phyloP scores from a whole-genome alignment of 2,329 filamentous ascomycete species.

The Aspergillus sp. region DNA sequence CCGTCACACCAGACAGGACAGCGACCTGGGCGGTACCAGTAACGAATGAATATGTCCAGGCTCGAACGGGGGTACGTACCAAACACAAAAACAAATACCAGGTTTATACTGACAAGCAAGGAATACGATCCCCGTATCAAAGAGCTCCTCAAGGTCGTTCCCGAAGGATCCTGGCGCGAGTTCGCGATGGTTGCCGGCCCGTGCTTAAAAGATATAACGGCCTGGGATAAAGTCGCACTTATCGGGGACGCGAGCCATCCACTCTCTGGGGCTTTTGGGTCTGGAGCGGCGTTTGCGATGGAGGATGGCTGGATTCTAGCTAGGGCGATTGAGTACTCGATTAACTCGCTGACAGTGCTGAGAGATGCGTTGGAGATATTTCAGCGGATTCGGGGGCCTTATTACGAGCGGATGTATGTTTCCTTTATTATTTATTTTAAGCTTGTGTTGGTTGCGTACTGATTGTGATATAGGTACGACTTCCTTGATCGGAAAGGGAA shows the following conservation, averaged over 20 bases:
- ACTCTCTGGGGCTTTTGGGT: slow-evolving; percentile 4
- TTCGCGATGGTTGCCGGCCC: slow-evolving; percentile 5
- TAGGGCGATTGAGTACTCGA: background rate
- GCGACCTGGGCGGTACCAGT: slow-evolving; percentile 2
- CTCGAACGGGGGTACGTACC: background rate
- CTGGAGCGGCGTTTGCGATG: slow-evolving; percentile 5
- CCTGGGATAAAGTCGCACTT: background rate
- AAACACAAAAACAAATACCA: no score
- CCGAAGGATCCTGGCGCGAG: slow-evolving; percentile 5
- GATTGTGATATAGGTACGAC: background rate
- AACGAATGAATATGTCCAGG: background rate
- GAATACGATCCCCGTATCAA: slow-evolving; percentile 1
- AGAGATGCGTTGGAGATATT: slow-evolving; percentile 1
- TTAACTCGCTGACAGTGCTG: background rate
- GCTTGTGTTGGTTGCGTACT: background rate
- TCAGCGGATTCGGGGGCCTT: background rate
- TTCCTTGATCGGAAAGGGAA: background rate
- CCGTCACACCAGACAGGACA: background rate
- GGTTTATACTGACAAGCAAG: no score
- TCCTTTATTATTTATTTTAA: no score
- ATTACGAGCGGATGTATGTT: slow-evolving; percentile 1
- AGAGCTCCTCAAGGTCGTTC: background rate
- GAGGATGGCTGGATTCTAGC: slow-evolving; percentile 11
- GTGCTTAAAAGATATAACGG: background rate
- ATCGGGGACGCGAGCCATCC: slow-evolving; percentile 8